Conservation (phyloP, 2,329 filamentous ascomycete genomes). For the Fusarium protoensiforme region DNA sequence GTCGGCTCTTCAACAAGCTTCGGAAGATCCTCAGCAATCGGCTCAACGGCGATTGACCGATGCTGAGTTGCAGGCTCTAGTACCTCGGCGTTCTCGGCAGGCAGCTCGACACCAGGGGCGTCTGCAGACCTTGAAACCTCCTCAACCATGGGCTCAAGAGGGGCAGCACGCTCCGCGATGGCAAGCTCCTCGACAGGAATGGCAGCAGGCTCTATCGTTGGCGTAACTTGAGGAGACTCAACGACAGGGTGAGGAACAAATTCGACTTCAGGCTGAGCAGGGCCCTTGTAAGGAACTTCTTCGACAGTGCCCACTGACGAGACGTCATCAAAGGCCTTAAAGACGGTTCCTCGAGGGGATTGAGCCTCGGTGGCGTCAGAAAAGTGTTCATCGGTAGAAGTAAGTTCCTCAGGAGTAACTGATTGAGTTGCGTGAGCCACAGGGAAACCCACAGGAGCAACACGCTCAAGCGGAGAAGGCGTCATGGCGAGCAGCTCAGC, state of each 20-base stretch:
- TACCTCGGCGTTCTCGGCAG: neutral
- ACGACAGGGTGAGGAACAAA: neutral
- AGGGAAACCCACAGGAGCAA: slow-evolving; percentile 35
- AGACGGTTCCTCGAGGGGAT: slow-evolving; percentile 12
- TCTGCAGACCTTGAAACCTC: neutral
- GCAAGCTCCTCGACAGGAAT: neutral
- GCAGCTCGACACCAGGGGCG: neutral
- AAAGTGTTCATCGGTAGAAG: slow-evolving; percentile 51
- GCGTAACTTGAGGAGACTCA: neutral
- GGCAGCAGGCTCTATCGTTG: neutral
- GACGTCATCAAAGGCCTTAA: neutral
- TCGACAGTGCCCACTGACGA: neutral
- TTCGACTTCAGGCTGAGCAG: neutral
- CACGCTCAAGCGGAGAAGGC: slow-evolving; percentile 47
- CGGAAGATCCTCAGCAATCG: neutral
- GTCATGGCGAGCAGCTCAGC: slow-evolving; percentile 55
- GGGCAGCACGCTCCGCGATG: neutral
- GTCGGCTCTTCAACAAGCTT: neutral
- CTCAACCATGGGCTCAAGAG: neutral
- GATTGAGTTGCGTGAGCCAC: slow-evolving; percentile 37
- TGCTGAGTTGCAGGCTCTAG: neutral
- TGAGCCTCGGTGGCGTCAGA: slow-evolving; percentile 47
- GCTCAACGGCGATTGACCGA: neutral
- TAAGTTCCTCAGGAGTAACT: slow-evolving; percentile 45
- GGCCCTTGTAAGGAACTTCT: slow-evolving; percentile 5